These are phyloP conservation scores for Lyophyllum decastes DNA, from an alignment of 768 basidiomycete genomes.

Conservation along the genomic window DNA sequence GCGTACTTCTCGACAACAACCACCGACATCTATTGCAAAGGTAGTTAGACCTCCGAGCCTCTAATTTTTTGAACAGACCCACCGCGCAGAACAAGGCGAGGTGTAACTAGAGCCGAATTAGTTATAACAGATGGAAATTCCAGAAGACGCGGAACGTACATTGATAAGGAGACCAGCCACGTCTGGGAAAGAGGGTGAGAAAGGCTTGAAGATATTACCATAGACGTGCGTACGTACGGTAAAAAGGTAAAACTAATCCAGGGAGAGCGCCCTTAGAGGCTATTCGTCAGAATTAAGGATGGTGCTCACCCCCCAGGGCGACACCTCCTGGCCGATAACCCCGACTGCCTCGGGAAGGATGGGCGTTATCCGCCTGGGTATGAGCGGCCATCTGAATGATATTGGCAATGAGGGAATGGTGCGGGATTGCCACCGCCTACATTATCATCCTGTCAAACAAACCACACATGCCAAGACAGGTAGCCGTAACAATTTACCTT, in stretches of 20 bases:
- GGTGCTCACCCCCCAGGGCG: conserved; percentile 34
- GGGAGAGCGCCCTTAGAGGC: conserved; percentile 12
- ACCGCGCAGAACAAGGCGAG: conserved; percentile 56
- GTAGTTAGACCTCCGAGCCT: neutral
- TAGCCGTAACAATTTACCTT: conserved; percentile 39
- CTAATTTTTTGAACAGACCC: neutral
- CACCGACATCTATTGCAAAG: conserved; percentile 43
- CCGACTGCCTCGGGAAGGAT: conserved; percentile 26
- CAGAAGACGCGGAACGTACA: conserved; percentile 30
- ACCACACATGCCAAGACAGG: neutral
- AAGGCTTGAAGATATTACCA: conserved; percentile 30
- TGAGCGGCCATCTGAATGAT: conserved; percentile 51
- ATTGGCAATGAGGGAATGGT: conserved; percentile 57
- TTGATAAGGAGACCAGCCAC: conserved; percentile 53
- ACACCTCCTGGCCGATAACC: conserved; percentile 54
- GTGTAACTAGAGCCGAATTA: conserved; percentile 52
- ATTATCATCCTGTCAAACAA: conserved; percentile 9
- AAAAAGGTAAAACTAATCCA: conserved; percentile 33
- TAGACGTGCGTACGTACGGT: conserved; percentile 45
- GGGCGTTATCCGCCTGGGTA: conserved; percentile 26
- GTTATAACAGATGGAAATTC: conserved; percentile 13
- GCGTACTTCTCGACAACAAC: conserved; percentile 49
- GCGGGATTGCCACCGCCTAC: conserved; percentile 54
- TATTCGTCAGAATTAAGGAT: conserved; percentile 1
- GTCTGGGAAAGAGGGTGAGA: conserved; percentile 15